Base-by-base conservation (phyloP, 768 basidiomycete genomes). In the Lentinula boryana region DNA sequence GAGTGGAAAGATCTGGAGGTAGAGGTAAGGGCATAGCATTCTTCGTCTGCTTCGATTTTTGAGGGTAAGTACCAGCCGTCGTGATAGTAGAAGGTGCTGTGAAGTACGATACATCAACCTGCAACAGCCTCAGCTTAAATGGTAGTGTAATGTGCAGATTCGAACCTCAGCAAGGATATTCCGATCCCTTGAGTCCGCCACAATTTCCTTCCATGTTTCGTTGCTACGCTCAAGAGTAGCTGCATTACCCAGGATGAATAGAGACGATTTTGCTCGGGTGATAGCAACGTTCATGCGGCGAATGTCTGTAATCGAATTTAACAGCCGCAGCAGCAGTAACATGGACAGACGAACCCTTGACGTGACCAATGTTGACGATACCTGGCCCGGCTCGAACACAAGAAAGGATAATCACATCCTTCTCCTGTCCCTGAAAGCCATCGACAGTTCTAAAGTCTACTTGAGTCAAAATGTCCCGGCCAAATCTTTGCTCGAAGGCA, bases 391-490 rank as follows among this genome's bases (percentile, higher is more conserved):
- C 91, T 63, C 97, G 86, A 18, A 98, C 97, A 70, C 95, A 97
- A 3, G 97, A 98, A 18, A 99, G 80, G 65, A 99, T 98, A 74
- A 99, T 96, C 57, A 99, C 84, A 66, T 96, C 93, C 71, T 99
- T 99, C 72, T 99, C 97, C 75, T 99, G 97, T 52, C 97, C 97
- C 72, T 99, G 97, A 69, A 98, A 98, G 9, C 96, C 97, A 73
- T 99, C 96, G 41, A 99, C 96, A 0, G 97, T 98, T 70, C 97
- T 91, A 76, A 99, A 98, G 68, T 95, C 89, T 41, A 99, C 84
- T 46, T 80, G 84, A 35, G 80, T 79, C 1, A 88, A 67, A 21
- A 97, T 84, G 23, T 84, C 80, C 35, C 76, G 69, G 2, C 95
- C 94, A 70, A 92, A 97, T 13, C 81, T 80, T 58, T 78, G 73